Evolutionary conservation across 169 alveolate genomes (phyloP), one percentile per base, ranked within the genome.

Genomic region (Miamiensis avidus): DNA sequence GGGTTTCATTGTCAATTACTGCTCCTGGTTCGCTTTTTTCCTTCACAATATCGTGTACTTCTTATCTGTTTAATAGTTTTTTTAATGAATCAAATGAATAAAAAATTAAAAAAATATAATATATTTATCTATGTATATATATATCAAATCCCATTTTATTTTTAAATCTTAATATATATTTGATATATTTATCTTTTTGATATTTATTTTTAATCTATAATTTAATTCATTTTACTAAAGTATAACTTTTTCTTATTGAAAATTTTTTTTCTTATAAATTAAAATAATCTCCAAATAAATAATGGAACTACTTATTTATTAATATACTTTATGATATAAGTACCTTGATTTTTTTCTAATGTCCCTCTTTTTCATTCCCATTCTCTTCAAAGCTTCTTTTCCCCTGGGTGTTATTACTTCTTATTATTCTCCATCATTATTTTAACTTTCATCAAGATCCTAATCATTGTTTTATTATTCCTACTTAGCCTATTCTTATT

Each of bases 191-290:
- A n/a, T n/a, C n/a, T n/a, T n/a, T n/a, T n/a, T n/a, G n/a, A n/a
- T n/a, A n/a, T n/a, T n/a, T n/a, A n/a, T n/a, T n/a, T n/a, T n/a
- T n/a, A n/a, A n/a, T n/a, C n/a, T n/a, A n/a, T n/a, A n/a, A n/a
- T n/a, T n/a, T n/a, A n/a, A n/a, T n/a, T n/a, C n/a, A n/a, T n/a
- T n/a, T n/a, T n/a, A n/a, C n/a, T n/a, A n/a, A n/a, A n/a, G n/a
- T n/a, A 29, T 29, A 81, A 34, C 64, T 30, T 64, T 64, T 81
- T 28, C 1, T 34, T 81, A 81, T 64, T 81, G 33, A 81, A 34
- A 11, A 29, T 78, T 27, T 81, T 26, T n/a, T 81, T 81, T 81
- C 69, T 49, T 49, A 49, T n/a, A n/a, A n/a, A n/a, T n/a, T n/a
- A n/a, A n/a, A n/a, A n/a, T n/a, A n/a, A n/a, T n/a, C n/a, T n/a